Evolutionary conservation across 1,139 yeast species (phyloP).

Genomic region (Hyphopichia fennica): DNA sequence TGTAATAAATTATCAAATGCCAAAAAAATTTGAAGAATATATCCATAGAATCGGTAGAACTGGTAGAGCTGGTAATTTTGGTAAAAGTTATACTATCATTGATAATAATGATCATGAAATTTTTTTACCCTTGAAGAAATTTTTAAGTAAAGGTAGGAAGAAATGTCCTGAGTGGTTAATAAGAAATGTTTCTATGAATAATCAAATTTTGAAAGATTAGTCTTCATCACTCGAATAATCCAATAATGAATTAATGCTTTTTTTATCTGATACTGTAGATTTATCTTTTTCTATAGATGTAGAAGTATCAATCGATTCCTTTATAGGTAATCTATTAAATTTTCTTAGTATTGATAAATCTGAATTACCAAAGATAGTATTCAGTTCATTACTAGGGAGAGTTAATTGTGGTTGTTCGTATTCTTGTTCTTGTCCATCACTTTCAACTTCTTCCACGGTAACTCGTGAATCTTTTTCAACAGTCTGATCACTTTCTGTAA

Average conservation of each 20-base stretch:
- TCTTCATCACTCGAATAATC: conserved; percentile 28
- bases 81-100: conserved; percentile 73
- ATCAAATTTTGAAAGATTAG: conserved; percentile 14
- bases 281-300: too few relatives aligned
- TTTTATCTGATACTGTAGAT: neutral
- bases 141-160: conserved; percentile 50
- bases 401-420: neutral
- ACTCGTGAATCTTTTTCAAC: neutral
- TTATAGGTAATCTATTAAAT: neutral
- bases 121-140: conserved; percentile 51
- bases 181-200: conserved; percentile 16
- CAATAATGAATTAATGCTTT: neutral
- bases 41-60: conserved; percentile 95
- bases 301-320: too few relatives aligned
- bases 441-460: conserved; percentile 9
- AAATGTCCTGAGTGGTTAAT: conserved; percentile 54
- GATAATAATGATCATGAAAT: conserved; percentile 57
- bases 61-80: conserved; percentile 87
- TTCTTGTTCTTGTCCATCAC: conserved; percentile 5
- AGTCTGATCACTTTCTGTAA: neutral
- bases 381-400: neutral
- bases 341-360: neutral
- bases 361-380: neutral
- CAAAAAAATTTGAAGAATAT: conserved; percentile 74
- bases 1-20: conserved; percentile 86